phyloP scores from a whole-genome alignment of 768 basidiomycete species.

The Tremella mesenterica region DNA sequence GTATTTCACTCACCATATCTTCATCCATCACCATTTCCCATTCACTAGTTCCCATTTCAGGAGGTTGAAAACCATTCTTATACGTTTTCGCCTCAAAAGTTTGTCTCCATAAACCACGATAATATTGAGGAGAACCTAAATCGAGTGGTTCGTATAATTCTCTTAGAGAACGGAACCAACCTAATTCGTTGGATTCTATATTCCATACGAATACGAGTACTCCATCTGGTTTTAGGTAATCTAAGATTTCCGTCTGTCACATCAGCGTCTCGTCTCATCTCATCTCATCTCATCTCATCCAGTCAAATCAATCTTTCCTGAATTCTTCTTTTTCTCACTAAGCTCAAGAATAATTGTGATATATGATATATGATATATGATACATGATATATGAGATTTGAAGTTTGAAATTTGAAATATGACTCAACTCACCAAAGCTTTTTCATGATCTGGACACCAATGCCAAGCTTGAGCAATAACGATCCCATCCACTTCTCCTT shows the following conservation, averaged over 20 bases:
- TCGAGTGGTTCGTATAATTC: constrained; percentile 63
- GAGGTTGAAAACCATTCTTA: constrained; percentile 53
- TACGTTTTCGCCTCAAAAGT: constrained; percentile 61
- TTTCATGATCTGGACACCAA: constrained; percentile 69
- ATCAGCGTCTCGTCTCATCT: neutral
- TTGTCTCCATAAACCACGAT: constrained; percentile 63
- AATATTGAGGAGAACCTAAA: constrained; percentile 70
- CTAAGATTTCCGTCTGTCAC: constrained; percentile 57
- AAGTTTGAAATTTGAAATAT: too few relatives aligned
- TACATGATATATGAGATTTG: neutral
- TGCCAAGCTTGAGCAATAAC: constrained; percentile 65
- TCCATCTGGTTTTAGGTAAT: constrained; percentile 70
- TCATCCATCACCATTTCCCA: constrained; percentile 53
- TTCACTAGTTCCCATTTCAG: constrained; percentile 50
- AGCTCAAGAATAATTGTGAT: too few relatives aligned
- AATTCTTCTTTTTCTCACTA: too few relatives aligned
- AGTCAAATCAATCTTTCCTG: too few relatives aligned
- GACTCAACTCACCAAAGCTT: constrained; percentile 51
- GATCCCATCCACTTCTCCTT: constrained; percentile 26
- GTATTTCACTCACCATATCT: constrained; percentile 44
- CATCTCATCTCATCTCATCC: neutral
- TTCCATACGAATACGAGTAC: constrained; percentile 77
- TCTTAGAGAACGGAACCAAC: constrained; percentile 52
- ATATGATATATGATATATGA: too few relatives aligned
- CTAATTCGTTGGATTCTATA: constrained; percentile 50